Base-by-base conservation (phyloP, 139 green algal genomes). In the Coccomyxa sp. region DNA sequence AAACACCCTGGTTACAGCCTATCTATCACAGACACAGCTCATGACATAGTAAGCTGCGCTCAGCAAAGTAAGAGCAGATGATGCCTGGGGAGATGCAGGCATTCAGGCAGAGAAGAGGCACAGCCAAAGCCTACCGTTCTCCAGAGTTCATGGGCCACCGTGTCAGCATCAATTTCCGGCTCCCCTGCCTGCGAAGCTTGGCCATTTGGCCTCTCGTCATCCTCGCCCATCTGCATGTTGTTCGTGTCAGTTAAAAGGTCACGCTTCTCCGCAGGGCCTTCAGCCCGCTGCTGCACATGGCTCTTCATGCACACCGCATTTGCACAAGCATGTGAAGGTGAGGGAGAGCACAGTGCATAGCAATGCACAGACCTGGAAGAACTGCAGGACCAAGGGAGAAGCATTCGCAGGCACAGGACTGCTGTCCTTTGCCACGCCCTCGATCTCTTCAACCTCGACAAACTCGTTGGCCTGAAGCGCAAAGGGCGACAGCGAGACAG, bases 351-450 rank as follows among this genome's bases (percentile, higher is more conserved):
- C 16, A 16, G 5, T 38, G 68, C 29, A 14, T 35, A 0, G 2
- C 71, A 55, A 4, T 8, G 18, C 16, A 16, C 79, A 9, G 18
- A 88, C 83, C 81, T 91, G 84, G 78, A 93, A 93, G 72, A 89
- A 93, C 55, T 91, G 85, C 8, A 76, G 77, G 27, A 91, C 77
- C 74, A 91, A 64, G 50, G 50, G 50, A 22, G 50, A 64, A 22
- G 50, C 27, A 22, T 64, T 31, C 27, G 18, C 50, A 64, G 22
- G 22, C 50, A 18, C 50, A 64, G 22, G 22, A 22, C 22, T 22
- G 5, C 18, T 31, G 50, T 64, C 3, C 22, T 64, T 22, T 64
- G 22, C 76, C 6, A 81, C 55, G 41, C 69, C 84, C 76, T 85
- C 72, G 27, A 81, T 82, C 18, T 86, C n/a, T 73, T 75, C 75